A percentile compares a stretch with the other conserved stretches of the same genome.
These are phyloP conservation scores for Arbutus unedo DNA, from an alignment of 148 eudicot genomes.

Conservation along the genomic window DNA sequence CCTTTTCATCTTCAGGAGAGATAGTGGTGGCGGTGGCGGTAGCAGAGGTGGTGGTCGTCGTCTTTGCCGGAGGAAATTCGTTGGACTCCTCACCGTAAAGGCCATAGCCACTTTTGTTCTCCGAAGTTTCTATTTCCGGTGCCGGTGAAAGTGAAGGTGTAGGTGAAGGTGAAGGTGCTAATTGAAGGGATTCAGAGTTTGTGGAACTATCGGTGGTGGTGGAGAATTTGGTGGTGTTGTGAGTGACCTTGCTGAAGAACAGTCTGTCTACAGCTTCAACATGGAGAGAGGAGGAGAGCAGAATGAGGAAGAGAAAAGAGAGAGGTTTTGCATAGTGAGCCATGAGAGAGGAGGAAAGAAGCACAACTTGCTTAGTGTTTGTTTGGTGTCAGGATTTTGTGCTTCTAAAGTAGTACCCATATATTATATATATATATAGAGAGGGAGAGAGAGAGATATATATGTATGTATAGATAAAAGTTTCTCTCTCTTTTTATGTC, in stretches of 20 bases:
- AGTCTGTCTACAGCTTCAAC: constrained; percentile 38
- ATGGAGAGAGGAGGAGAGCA: constrained; percentile 15
- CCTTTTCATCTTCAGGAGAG: constrained; percentile 16
- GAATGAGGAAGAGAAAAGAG: constrained; percentile 17
- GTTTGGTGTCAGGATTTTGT: not conserved
- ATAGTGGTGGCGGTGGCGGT: not conserved
- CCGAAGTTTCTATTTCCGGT: not conserved
- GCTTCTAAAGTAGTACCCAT: not conserved
- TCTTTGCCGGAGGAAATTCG: constrained; percentile 19
- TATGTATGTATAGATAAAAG: no score
- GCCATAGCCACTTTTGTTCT: constrained; percentile 31
- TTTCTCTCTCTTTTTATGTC: not conserved
- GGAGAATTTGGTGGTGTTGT: not conserved
- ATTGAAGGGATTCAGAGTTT: not conserved
- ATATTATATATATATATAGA: not conserved
- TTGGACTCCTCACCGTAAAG: constrained; percentile 34
- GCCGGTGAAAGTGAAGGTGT: constrained; percentile 20
- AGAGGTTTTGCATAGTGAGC: constrained; percentile 28
- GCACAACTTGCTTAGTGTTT: constrained; percentile 5
- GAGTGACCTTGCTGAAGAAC: constrained; percentile 35
- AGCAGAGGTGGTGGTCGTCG: constrained; percentile 10
- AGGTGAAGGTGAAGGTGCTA: constrained; percentile 16
- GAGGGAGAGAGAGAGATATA: no score
- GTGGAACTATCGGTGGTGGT: not conserved
- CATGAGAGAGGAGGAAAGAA: constrained; percentile 21